Evolutionary conservation across 2,329 filamentous ascomycete species (phyloP), one percentile per base, ranked within the genome.

Genomic region (Fusarium foetens): DNA sequence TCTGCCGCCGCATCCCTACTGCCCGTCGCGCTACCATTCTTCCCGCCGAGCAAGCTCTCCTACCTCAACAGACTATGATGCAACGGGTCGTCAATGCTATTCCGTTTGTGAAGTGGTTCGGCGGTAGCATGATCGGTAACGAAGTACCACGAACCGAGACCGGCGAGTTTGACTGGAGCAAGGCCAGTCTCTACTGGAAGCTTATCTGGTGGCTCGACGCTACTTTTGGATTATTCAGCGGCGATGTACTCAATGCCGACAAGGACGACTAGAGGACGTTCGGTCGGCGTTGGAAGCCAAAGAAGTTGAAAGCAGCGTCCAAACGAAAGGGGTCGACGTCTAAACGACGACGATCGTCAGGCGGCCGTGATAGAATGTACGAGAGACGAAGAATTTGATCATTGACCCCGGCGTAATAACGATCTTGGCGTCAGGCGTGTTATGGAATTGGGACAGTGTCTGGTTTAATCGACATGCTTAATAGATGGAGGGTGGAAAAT

Each of bases 161-260:
- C 46, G 93, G 93, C 63, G 90, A 90, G 45, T 95, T 97, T 75
- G 95, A 98, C 80, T 93, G 91, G 85, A 88, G 89, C 45, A 83
- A 83, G 49, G 90, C 90, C 16, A 91, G 89, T 67, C 80, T 92
- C 68, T 92, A 92, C 82, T 92, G 90, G 90, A 89, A 88, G 80
- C 76, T 91, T 46, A 88, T 92, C 74, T 92, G 87, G 83, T 90
- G 85, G 83, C 82, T 92, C 29, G 90, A 91, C 76, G 82, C 83
- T 23, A 86, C 84, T 59, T 89, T 91, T 76, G 82, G 85, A 8
- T 81, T 91, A 42, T 91, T 91, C 77, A 85, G 85, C 45, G 86
- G 88, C 27, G 89, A 90, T 73, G 87, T 91, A 61, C 83, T 86
- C 66, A 86, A 81, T 74, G 83, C 84, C 14, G 88, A 89, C 69